These are phyloP conservation scores for Penicillium carneum DNA, from an alignment of 2,329 filamentous ascomycete genomes.

Conservation along the genomic window DNA sequence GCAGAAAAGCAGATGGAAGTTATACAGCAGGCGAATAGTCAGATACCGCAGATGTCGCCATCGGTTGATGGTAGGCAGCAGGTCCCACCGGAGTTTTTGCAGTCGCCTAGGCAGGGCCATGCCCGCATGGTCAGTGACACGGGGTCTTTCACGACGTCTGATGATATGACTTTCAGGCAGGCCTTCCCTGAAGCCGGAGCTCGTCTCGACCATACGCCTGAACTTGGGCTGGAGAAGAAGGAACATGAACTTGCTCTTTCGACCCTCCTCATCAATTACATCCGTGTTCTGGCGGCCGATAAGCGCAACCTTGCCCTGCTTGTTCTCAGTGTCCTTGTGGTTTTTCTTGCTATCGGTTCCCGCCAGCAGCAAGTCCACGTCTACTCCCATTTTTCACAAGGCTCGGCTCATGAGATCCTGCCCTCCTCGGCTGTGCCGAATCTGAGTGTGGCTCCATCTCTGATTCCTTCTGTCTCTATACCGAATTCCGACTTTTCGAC, in stretches of 20 bases:
- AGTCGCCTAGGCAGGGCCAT: constrained; percentile 21
- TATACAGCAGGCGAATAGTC: constrained; percentile 23
- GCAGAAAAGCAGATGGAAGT: constrained; percentile 50
- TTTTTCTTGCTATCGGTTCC: constrained; percentile 26
- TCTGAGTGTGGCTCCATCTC: neutral
- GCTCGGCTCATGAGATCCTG: constrained; percentile 12
- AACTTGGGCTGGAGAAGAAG: constrained; percentile 16
- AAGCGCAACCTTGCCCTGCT: constrained; percentile 57
- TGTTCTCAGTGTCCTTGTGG: constrained; percentile 24
- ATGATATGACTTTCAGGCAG: neutral
- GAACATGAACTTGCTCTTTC: constrained; percentile 58
- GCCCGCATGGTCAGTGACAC: constrained; percentile 19
- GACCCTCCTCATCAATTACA: constrained; percentile 61
- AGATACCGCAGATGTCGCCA: constrained; percentile 15
- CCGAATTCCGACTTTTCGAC: too few species aligned
- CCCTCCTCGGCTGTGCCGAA: constrained; percentile 1
- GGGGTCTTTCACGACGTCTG: constrained; percentile 19
- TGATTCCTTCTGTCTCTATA: neutral
- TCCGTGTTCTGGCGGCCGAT: constrained; percentile 61
- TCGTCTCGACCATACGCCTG: constrained; percentile 16
- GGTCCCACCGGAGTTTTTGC: constrained; percentile 7
- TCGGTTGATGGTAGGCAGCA: constrained; percentile 1
- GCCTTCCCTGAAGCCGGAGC: constrained; percentile 21
- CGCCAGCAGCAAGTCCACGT: constrained; percentile 5
- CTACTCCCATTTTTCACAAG: constrained; percentile 24